phyloP scores from a whole-genome alignment of 164 flowering plant species.

The Piper longum region DNA sequence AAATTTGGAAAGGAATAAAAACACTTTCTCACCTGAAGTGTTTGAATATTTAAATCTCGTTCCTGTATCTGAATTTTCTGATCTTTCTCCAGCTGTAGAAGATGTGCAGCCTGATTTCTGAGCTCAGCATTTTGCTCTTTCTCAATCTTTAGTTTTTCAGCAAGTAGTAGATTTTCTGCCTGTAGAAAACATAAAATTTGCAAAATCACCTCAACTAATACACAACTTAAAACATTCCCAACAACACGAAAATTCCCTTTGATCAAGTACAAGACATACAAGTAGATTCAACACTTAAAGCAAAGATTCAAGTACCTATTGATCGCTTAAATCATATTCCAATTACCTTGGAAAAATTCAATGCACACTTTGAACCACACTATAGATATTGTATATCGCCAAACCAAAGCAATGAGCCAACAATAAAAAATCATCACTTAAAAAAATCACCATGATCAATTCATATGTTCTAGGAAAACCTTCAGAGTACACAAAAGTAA shows the following conservation, averaged over 20 bases:
- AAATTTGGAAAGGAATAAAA: neutral
- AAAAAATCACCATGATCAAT: neutral
- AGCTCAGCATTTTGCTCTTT: slow-evolving; percentile 88
- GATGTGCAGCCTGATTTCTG: slow-evolving; percentile 75
- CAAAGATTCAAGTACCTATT: neutral
- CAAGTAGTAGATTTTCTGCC: slow-evolving; percentile 55
- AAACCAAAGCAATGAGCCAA: too few species aligned
- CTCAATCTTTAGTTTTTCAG: slow-evolving; percentile 68
- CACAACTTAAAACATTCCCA: neutral
- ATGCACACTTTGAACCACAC: too few species aligned
- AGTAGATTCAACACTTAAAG: neutral
- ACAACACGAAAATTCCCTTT: neutral
- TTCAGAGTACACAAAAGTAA: neutral
- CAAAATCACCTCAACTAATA: neutral
- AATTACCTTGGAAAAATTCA: too few species aligned
- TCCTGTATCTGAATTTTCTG: slow-evolving; percentile 67
- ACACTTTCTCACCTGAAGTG: slow-evolving; percentile 48
- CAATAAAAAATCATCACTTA: neutral
- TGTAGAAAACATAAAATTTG: slow-evolving; percentile 19
- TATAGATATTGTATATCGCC: too few species aligned
- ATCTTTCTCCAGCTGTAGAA: slow-evolving; percentile 73
- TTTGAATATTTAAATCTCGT: slow-evolving; percentile 52
- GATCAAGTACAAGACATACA: neutral
- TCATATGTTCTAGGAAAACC: neutral
- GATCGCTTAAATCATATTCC: neutral